phyloP scores from a whole-genome alignment of 2,329 filamentous ascomycete species.

The Talaromyces atroroseus region DNA sequence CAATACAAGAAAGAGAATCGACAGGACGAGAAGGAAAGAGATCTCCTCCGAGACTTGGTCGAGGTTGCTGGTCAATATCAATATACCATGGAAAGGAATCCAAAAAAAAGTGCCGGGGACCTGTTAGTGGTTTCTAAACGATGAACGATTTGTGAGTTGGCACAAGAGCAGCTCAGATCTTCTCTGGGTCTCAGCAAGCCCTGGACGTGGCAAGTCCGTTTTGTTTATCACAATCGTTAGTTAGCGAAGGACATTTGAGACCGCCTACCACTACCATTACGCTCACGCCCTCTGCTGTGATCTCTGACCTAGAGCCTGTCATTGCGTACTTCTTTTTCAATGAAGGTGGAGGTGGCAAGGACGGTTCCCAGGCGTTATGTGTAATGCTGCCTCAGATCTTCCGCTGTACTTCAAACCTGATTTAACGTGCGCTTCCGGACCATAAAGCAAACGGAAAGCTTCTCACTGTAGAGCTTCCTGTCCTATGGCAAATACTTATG shows the following conservation, averaged over 20 bases:
- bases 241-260: constrained; percentile 24
- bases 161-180: constrained; percentile 16
- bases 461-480: not conserved
- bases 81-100: constrained; percentile 26
- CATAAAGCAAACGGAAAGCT: not conserved
- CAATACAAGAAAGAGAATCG: not conserved
- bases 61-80: constrained; percentile 22
- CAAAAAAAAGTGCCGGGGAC: constrained; percentile 24
- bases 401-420: not conserved
- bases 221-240: constrained; percentile 22
- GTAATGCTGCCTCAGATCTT: constrained; percentile 7
- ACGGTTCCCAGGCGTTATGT: constrained; percentile 3
- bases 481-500: not conserved
- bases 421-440: not conserved
- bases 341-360: constrained; percentile 21
- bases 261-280: constrained; percentile 15
- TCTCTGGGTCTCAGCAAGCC: constrained; percentile 31
- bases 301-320: constrained; percentile 7
- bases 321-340: constrained; percentile 36
- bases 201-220: constrained; percentile 33
- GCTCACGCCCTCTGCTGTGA: too few relatives aligned
- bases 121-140: constrained; percentile 30
- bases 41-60: constrained; percentile 2
- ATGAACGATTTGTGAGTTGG: constrained; percentile 26
- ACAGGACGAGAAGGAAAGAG: not conserved